These are phyloP conservation scores for Anaeromyces robustus DNA, from an alignment of 192 early-diverging fungal genomes.

Conservation along the genomic window DNA sequence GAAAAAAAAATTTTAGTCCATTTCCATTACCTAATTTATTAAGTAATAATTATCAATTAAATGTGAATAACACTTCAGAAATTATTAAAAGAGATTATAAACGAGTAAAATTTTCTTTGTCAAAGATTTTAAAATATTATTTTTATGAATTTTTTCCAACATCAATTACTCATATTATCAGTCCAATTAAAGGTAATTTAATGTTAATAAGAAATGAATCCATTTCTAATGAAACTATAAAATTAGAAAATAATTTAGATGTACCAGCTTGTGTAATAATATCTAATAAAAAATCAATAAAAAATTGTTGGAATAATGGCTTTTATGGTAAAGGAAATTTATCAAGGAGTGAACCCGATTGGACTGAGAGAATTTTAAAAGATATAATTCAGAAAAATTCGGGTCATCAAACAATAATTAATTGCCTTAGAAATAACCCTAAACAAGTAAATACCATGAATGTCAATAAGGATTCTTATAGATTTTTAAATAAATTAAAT, in stretches of 20 bases:
- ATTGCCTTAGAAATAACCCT: no score
- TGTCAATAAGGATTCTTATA: no score
- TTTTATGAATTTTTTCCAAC: background rate
- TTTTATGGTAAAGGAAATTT: slow-evolving; percentile 63
- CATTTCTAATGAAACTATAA: no score
- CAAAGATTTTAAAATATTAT: background rate
- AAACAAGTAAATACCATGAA: no score
- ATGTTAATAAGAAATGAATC: background rate
- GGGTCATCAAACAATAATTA: no score
- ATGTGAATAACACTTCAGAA: background rate
- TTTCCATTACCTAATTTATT: background rate
- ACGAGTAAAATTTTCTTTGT: background rate
- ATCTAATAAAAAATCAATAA: background rate
- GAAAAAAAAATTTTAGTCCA: background rate
- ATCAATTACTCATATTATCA: background rate
- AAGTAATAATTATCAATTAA: background rate
- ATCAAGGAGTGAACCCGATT: slow-evolving; percentile 66
- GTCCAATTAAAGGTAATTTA: background rate
- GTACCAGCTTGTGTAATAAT: background rate
- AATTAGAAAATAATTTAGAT: background rate
- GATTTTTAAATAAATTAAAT: no score
- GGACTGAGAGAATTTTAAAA: slow-evolving; percentile 22
- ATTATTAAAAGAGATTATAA: background rate
- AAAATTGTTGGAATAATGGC: slow-evolving; percentile 20
- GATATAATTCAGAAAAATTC: background rate